Conservation (phyloP, 371 early-diverging fungal species). For the Mucor velutinosus region DNA sequence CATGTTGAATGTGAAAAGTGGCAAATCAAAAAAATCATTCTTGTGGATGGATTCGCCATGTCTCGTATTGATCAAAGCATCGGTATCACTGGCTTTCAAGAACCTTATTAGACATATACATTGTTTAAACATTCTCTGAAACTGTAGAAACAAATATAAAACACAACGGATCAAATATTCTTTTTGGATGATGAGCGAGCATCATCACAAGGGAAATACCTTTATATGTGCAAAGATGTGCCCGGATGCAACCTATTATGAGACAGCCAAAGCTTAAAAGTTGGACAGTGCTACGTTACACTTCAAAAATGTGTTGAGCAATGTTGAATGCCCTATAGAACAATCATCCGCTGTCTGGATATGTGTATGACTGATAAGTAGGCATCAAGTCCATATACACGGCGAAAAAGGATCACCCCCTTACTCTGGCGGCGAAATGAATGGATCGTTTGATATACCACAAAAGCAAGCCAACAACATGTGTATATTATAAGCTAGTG, state of each 20-base stretch:
- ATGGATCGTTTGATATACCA: neutral
- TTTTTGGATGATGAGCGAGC: neutral
- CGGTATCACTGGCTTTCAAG: neutral
- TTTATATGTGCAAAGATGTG: neutral
- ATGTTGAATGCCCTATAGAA: too few species aligned
- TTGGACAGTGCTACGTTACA: neutral
- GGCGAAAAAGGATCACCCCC: neutral
- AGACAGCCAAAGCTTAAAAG: neutral
- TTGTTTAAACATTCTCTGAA: neutral
- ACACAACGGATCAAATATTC: neutral
- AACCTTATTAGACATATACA: neutral
- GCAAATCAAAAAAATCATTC: neutral
- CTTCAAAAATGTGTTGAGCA: neutral
- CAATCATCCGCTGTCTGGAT: neutral
- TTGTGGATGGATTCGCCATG: neutral
- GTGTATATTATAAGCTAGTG: neutral
- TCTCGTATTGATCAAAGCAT: neutral
- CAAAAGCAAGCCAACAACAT: neutral
- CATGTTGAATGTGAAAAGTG: neutral
- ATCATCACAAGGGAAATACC: neutral
- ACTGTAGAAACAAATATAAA: neutral
- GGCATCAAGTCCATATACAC: too few species aligned
- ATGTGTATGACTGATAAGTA: neutral
- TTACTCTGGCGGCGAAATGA: neutral
- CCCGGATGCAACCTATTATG: neutral